Conservation (phyloP, 179 eudicot species). For the Heliamphora pulchella region DNA sequence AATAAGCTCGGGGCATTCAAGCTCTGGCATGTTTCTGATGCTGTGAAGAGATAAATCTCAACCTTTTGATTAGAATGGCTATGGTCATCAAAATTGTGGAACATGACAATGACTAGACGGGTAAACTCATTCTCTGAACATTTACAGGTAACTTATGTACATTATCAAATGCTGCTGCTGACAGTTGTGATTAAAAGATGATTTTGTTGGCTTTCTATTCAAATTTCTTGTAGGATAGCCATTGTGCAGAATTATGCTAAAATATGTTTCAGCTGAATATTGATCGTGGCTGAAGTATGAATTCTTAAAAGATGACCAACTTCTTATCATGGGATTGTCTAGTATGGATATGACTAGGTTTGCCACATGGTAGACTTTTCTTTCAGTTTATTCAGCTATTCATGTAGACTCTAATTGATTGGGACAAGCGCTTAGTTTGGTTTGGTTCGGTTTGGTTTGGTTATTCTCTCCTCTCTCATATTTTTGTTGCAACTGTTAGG, state of each 20-base stretch:
- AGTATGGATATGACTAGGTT: not conserved
- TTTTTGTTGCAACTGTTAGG: no score
- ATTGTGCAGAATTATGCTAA: not conserved
- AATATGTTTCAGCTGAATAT: not conserved
- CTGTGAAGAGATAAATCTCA: not conserved
- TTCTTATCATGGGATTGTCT: no score
- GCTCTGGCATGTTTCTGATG: not conserved
- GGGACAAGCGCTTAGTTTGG: no score
- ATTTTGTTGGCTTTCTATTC: constrained; percentile 5
- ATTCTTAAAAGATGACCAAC: no score
- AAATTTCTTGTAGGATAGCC: not conserved
- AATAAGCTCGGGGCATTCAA: not conserved
- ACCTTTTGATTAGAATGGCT: not conserved
- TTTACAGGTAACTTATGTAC: not conserved
- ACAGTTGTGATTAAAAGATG: not conserved
- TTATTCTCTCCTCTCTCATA: no score
- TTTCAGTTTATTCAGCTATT: not conserved
- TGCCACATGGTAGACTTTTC: not conserved
- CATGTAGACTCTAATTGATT: no score
- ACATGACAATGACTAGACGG: no score
- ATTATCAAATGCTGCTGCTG: not conserved
- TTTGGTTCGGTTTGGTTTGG: no score
- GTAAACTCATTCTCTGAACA: not conserved
- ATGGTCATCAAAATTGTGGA: not conserved
- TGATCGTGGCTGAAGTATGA: no score